Evolutionary conservation across 768 basidiomycete genomes (phyloP).

Genomic region (Suillus sp.): DNA sequence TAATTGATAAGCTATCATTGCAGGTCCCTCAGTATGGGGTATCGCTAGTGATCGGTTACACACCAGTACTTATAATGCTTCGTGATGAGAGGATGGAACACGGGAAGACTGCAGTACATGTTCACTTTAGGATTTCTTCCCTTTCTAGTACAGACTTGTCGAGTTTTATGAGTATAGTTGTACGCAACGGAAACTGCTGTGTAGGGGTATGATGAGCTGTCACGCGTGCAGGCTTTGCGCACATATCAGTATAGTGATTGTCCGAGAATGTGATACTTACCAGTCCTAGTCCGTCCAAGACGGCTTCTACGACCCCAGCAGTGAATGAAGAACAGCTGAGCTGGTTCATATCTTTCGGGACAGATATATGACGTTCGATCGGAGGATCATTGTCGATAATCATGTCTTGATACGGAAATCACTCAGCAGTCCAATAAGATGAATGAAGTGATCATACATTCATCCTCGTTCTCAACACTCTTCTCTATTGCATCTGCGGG

Average conservation of each 20-base stretch:
- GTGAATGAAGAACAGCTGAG: conserved; percentile 97
- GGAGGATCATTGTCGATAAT: conserved; percentile 96
- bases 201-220: conserved; percentile 94
- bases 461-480: conserved; percentile 94
- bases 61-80: neutral
- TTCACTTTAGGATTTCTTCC: conserved; percentile 85
- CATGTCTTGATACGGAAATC: conserved; percentile 67
- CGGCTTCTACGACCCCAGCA: conserved; percentile 96
- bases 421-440: conserved; percentile 13
- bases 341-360: conserved; percentile 92
- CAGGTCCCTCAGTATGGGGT: neutral
- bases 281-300: conserved; percentile 91
- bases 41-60: neutral
- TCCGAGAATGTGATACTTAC: conserved; percentile 52
- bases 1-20: neutral
- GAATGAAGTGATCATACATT: conserved; percentile 57
- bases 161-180: conserved; percentile 96
- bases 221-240: conserved; percentile 84
- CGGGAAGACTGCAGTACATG: conserved; percentile 7
- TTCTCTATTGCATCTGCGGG: conserved; percentile 95
- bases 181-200: conserved; percentile 76
- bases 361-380: conserved; percentile 88
- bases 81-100: neutral
- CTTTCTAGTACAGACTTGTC: conserved; percentile 92
- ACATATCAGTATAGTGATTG: conserved; percentile 9